phyloP scores from a whole-genome alignment of 2,329 filamentous ascomycete genomes.

The Pseudogymnoascus sp. region DNA sequence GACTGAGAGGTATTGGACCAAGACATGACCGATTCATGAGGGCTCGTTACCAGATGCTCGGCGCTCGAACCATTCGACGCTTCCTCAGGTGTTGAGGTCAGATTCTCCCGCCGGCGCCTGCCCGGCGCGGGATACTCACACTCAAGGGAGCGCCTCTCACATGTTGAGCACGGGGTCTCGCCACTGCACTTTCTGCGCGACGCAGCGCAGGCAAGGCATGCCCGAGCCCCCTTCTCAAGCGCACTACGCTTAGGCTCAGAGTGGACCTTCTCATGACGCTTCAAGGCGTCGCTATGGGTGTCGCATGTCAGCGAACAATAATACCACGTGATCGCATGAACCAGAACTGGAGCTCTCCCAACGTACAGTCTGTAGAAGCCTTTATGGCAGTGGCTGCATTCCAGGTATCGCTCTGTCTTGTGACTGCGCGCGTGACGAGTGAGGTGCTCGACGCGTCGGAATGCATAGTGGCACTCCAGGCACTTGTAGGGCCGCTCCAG shows the following conservation, averaged over 20 bases:
- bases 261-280: slow-evolving; percentile 21
- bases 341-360: background rate
- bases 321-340: background rate
- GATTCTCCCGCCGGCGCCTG: background rate
- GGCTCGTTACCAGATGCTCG: background rate
- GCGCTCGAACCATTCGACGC: background rate
- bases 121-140: slow-evolving; percentile 16
- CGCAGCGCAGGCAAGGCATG: slow-evolving; percentile 20
- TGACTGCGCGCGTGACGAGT: slow-evolving; percentile 22
- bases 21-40: slow-evolving; percentile 14
- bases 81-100: background rate
- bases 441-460: slow-evolving; percentile 20
- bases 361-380: slow-evolving; percentile 22
- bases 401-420: slow-evolving; percentile 17
- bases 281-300: slow-evolving; percentile 19
- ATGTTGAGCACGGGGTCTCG: slow-evolving; percentile 17
- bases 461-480: slow-evolving; percentile 18
- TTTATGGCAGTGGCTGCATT: slow-evolving; percentile 20
- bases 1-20: background rate
- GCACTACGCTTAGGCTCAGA: slow-evolving; percentile 19
- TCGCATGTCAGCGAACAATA: background rate
- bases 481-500: slow-evolving; percentile 14
- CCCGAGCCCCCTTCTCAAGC: slow-evolving; percentile 18
- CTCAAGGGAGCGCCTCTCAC: slow-evolving; percentile 16
- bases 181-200: slow-evolving; percentile 22